A percentile compares a stretch with the other conserved stretches of the same genome.
Conservation (phyloP, 2,329 filamentous ascomycete genomes). For the Penicillium oxalicum region DNA sequence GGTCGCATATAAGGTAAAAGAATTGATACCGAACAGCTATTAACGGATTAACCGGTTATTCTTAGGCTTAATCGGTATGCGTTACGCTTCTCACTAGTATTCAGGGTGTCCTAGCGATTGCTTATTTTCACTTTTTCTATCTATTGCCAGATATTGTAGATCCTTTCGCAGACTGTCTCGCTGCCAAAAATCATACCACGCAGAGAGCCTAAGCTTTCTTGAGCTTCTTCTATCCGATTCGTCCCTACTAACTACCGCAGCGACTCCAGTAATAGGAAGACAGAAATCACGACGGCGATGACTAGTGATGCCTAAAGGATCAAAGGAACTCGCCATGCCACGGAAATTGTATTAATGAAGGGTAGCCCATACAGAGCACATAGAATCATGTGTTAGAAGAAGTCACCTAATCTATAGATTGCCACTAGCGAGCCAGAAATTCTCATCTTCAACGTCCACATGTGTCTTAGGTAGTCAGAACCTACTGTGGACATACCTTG, state of each 20-base stretch:
- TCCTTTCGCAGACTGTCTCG: constrained; percentile 38
- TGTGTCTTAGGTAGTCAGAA: too few relatives aligned
- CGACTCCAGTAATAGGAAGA: constrained; percentile 31
- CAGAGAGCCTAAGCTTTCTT: constrained; percentile 14
- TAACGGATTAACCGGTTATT: constrained; percentile 47
- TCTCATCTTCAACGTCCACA: too few relatives aligned
- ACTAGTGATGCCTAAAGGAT: constrained; percentile 30
- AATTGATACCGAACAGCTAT: constrained; percentile 31
- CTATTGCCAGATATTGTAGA: constrained; percentile 44
- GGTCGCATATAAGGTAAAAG: constrained; percentile 39
- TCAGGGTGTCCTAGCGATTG: constrained; percentile 48
- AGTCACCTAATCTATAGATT: too few relatives aligned
- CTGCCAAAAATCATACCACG: constrained; percentile 23
- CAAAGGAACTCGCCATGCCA: constrained; percentile 37
- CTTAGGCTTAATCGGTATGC: constrained; percentile 45
- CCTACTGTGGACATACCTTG: too few relatives aligned
- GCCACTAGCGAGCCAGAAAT: too few relatives aligned
- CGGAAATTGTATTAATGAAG: constrained; percentile 21
- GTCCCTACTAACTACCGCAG: constrained; percentile 32
- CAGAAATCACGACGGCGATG: constrained; percentile 20
- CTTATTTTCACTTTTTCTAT: constrained; percentile 39
- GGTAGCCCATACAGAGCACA: constrained; percentile 41
- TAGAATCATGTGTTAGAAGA: constrained; percentile 16
- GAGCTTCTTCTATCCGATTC: constrained; percentile 20
- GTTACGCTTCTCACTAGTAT: constrained; percentile 45